Base-by-base conservation (phyloP, 148 eudicot genomes). In the Limonium bicolor region DNA sequence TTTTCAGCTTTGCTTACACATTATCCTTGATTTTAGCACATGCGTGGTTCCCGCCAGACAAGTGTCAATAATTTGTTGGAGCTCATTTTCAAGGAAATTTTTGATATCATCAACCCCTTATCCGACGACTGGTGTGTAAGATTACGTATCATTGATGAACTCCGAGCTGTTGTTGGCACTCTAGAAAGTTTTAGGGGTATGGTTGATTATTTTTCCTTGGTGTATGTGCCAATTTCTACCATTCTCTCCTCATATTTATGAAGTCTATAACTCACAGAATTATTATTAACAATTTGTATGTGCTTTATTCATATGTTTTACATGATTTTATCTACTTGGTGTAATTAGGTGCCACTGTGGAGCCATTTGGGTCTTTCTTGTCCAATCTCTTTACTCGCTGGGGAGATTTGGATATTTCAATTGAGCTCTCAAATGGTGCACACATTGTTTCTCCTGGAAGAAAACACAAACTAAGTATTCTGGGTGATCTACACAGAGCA, bases 321-420 rank as follows among this genome's bases (percentile, higher is more conserved):
- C 12, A 4, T 38, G 42, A 38, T 8, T 27, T 29, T 27, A 37
- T 54, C 20, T 19, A n/a, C n/a, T 23, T 6, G 21, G 0, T 21
- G 11, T 51, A 35, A 10, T 18, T 61, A 88, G 99, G 99, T 71
- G 95, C 95, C 27, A 84, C 95, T 30, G 99, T 90, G 54, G 99
- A 90, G 60, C 95, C 99, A 41, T 90, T 65, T 66, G 99, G 99
- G 54, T 90, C 99, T 46, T 90, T 80, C 66, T 78, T 69, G 53
- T 90, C 95, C 46, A 66, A 84, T 76, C 95, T 90, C 12, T 90
- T 66, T 35, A 66, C 95, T 26, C 76, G 80, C 20, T 78, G 93
- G 93, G 95, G 95, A 37, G 95, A 90, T 67, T 57, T 90, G 62
- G 93, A 90, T 76, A 63, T 90, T 42, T 90, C 99, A 24, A 63